Base-by-base conservation (phyloP, 306 rosid genomes). In the Lathyrus sativus region DNA sequence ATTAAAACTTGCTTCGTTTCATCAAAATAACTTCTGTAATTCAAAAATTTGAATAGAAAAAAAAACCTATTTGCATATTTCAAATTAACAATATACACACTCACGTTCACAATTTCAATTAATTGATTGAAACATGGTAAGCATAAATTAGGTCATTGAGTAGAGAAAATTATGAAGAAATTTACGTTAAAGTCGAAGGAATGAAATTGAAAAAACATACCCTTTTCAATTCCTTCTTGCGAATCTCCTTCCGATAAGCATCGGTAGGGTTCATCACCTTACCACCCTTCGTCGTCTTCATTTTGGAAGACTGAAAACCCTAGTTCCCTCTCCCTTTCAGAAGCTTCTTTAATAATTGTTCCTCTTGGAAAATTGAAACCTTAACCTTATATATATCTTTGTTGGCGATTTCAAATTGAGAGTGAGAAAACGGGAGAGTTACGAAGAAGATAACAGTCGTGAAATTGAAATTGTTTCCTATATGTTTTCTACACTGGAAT, bases 271-370 rank as follows among this genome's bases (percentile, higher is more conserved):
- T 89, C 98, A 92, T 92, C 10, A 85, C 95, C 84, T 91, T 92
- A 76, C 96, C 98, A 2, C 98, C 96, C 75, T 92, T 92, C 41
- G 95, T 92, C 55, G 98, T 92, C 92, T 92, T 92, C 98, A 89
- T 91, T 15, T 65, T 85, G 2, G 14, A 61, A 80, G 7, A 72
- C 45, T 53, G 50, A 59, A 65, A 65, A 35, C 43, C 53, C 65
- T 56, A 66, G 35, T 57, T 72, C 65, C 44, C 50, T 56, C 58
- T 58, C 31, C 51, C 74, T 63, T 14, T 41, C 49, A 48, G 33
- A 58, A 67, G 44, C 74, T 56, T 63, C 43, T 9, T 33, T 58
- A 35, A 5, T 11, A 53, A 29, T 28, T 28, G 12, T 38, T 66
- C 35, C 26, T 74, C 60, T 66, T 45, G 15, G 44, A 13, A 74